Conservation (phyloP, 2,329 filamentous ascomycete genomes). For the Colletotrichum paranaense region DNA sequence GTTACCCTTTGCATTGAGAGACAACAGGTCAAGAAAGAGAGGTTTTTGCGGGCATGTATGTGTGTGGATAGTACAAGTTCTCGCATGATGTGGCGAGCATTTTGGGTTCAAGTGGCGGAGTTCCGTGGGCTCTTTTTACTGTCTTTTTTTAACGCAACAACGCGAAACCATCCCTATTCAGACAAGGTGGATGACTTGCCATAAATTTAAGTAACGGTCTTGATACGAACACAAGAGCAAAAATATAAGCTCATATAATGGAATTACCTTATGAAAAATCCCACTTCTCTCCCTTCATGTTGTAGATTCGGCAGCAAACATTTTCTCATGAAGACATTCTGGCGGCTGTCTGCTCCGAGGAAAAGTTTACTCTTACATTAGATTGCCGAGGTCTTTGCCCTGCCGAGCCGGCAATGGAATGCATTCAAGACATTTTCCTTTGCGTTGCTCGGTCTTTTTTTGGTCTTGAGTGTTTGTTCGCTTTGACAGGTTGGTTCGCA, state of each 20-base stretch:
- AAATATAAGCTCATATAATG: background rate
- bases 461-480: background rate
- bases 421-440: background rate
- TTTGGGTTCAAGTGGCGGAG: background rate
- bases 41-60: background rate
- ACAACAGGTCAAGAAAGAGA: background rate
- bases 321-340: background rate
- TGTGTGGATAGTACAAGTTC: background rate
- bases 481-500: background rate
- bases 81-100: slow-evolving; percentile 10
- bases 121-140: background rate
- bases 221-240: background rate
- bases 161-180: background rate
- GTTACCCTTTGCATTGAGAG: background rate
- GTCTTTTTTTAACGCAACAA: background rate
- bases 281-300: too few relatives aligned
- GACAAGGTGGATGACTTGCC: background rate
- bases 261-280: background rate
- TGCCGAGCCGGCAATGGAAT: too few relatives aligned
- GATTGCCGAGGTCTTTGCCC: too few relatives aligned
- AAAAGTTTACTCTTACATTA: too few relatives aligned
- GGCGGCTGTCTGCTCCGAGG: too few relatives aligned
- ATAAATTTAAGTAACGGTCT: too few relatives aligned
- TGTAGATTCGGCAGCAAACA: too few relatives aligned
- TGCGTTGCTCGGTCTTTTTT: background rate